phyloP scores from a whole-genome alignment of 2,329 filamentous ascomycete species.

The Fusarium denticulatum region DNA sequence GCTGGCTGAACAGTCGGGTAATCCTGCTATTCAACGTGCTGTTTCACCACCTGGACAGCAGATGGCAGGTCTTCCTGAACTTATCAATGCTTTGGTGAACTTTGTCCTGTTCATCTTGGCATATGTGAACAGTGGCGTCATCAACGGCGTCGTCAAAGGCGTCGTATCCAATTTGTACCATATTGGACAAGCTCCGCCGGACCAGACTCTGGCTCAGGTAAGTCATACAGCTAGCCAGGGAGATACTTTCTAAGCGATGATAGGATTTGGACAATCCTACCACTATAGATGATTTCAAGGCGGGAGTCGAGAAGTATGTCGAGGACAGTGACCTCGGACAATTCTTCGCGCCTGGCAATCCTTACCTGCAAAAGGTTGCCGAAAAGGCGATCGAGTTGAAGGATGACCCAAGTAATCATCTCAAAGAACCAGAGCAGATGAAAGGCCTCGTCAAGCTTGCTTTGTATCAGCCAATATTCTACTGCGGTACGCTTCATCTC shows the following conservation, averaged over 20 bases:
- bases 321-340: background rate
- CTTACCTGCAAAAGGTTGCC: background rate
- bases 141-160: background rate
- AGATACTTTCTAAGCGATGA: fast-evolving
- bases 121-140: background rate
- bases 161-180: background rate
- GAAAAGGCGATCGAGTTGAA: background rate
- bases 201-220: background rate
- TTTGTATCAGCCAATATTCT: background rate
- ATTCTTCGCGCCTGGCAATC: background rate
- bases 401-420: background rate
- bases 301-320: background rate
- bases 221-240: fast-evolving
- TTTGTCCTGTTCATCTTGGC: background rate
- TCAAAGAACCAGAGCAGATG: background rate
- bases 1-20: background rate
- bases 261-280: background rate
- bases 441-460: background rate
- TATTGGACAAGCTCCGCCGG: background rate
- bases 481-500: background rate
- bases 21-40: background rate
- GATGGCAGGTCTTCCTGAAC: background rate
- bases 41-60: background rate
- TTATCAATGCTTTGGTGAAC: background rate
- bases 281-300: background rate